Conservation (phyloP, 1,284 basidiomycete genomes). For the Microbotryum silenes-acaulis region DNA sequence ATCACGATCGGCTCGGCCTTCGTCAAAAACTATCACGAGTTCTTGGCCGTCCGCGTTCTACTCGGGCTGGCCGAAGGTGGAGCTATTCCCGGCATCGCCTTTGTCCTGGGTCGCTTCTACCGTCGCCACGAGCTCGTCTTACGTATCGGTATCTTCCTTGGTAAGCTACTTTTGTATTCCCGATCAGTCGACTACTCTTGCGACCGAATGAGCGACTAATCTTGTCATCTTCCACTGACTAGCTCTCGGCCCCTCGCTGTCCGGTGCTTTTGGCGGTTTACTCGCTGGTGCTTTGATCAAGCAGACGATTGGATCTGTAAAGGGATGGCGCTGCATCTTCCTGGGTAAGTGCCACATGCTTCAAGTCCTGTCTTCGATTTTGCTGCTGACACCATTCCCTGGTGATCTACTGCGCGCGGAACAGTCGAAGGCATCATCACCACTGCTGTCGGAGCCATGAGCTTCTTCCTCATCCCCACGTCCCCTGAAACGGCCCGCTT, state of each 20-base stretch:
- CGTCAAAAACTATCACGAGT: constrained; percentile 37
- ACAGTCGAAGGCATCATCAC: constrained; percentile 38
- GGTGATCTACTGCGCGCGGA: neutral
- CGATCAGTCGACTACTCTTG: too few species aligned
- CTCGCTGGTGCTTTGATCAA: constrained; percentile 31
- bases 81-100: constrained; percentile 39
- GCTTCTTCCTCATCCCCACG: constrained; percentile 39
- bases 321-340: constrained; percentile 40
- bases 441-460: constrained; percentile 37
- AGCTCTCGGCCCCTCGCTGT: constrained; percentile 28
- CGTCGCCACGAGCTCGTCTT: constrained; percentile 30
- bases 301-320: constrained; percentile 27
- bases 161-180: neutral
- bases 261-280: constrained; percentile 37
- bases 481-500: constrained; percentile 38
- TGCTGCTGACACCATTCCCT: neutral
- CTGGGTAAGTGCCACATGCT: constrained; percentile 11
- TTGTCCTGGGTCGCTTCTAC: constrained; percentile 35
- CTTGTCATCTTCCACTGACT: neutral
- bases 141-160: constrained; percentile 32
- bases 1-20: constrained; percentile 35
- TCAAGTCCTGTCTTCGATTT: neutral
- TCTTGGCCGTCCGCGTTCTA: constrained; percentile 40
- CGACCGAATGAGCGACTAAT: neutral
- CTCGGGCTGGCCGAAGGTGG: constrained; percentile 42